These are phyloP conservation scores for Jaenimonas drosophilae DNA, from an alignment of 208 protist genomes.

Conservation along the genomic window DNA sequence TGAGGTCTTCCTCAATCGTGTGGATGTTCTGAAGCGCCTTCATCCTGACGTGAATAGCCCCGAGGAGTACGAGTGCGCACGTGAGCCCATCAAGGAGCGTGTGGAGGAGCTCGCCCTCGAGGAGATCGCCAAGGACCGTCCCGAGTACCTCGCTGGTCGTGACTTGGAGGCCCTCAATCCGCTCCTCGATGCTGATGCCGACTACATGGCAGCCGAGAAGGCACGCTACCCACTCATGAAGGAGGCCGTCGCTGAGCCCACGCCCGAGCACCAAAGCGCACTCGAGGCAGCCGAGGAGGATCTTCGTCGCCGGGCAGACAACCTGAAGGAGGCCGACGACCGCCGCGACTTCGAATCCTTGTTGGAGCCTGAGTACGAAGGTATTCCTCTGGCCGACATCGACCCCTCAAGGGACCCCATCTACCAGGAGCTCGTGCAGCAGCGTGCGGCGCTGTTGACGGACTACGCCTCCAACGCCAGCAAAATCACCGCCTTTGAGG, in stretches of 20 bases:
- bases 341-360: slow-evolving; percentile 40
- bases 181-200: slow-evolving; percentile 26
- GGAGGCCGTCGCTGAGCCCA: slow-evolving; percentile 13
- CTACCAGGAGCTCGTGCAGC: slow-evolving; percentile 34
- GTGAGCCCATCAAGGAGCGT: slow-evolving; percentile 31
- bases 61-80: slow-evolving; percentile 31
- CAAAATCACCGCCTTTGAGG: slow-evolving; percentile 56
- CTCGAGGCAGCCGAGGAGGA: slow-evolving; percentile 32
- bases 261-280: background rate
- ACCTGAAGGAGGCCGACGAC: slow-evolving; percentile 18
- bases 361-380: slow-evolving; percentile 45
- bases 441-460: slow-evolving; percentile 22
- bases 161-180: slow-evolving; percentile 35
- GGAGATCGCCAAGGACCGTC: slow-evolving; percentile 38
- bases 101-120: slow-evolving; percentile 5
- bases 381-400: slow-evolving; percentile 50
- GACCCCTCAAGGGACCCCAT: slow-evolving; percentile 32
- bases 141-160: slow-evolving; percentile 32
- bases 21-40: slow-evolving; percentile 30
- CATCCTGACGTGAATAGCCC: slow-evolving; percentile 18
- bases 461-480: slow-evolving; percentile 43
- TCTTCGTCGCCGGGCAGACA: slow-evolving; percentile 17
- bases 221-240: slow-evolving; percentile 46
- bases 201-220: slow-evolving; percentile 34
- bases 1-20: slow-evolving; percentile 31